Evolutionary conservation across 2,329 filamentous ascomycete genomes (phyloP), one percentile per base, ranked within the genome.

Genomic region (Ceratocystiopsis sp.): DNA sequence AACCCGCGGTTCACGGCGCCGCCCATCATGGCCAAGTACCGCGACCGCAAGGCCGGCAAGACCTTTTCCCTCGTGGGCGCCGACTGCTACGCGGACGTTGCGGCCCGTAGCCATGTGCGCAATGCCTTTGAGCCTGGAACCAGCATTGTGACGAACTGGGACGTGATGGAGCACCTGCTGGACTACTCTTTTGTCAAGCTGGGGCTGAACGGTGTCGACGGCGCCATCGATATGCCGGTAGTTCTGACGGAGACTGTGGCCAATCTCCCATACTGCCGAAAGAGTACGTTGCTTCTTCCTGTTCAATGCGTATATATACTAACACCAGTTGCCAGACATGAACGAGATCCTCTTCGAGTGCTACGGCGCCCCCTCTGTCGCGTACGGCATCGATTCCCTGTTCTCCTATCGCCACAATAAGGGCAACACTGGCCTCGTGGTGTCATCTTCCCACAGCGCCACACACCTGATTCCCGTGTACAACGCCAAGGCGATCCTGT

Each of bases 291-390:
- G 5, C 4, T 43, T 14, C 17, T 10, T 18, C 12, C 12, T 17
- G n/a, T 5, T 40, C 6, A 38, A 8, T 2, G 18, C 19, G 4
- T 32, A 7, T 16, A 6, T 2, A 4, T 15, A 14, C 14, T 18
- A 29, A 29, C 25, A 18, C 17, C 16, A 14, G 17, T 15, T 35
- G 19, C 1, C 51, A 93, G 85, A 84, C 52, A 96, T 96, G 89
- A 93, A 84, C 37, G 91, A 98, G 57, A 89, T 96, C 44, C 67
- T 98, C 12, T 98, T 96, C 59, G 91, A 98, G 61, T 93, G 86
- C 61, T 98, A 98, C 60, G 75, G 77, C 46, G 87, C 84, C 12
- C 89, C 91, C 0, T 89, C 84, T 2, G 71, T 95, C 21, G 83
- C 87, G 16, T 95, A 91, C 61, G 91, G 91, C 42, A 87, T 98